A percentile compares a stretch with the other conserved stretches of the same genome.
Conservation (phyloP, 345 rosid species). For the Linum usitatissimum region DNA sequence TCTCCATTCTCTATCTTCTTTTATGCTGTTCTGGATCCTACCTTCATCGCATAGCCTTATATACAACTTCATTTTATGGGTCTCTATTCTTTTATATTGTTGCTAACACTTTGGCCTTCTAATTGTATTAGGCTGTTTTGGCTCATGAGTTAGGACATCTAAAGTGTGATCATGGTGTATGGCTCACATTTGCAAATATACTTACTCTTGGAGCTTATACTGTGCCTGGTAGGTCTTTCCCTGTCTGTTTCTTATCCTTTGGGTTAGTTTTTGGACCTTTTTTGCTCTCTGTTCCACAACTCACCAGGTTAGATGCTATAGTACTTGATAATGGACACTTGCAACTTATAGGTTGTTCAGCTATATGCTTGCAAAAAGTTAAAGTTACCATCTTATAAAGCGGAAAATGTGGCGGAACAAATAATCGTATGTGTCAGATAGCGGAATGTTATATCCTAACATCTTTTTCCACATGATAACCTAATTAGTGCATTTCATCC, state of each 20-base stretch:
- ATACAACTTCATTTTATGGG: neutral
- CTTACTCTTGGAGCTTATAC: constrained; percentile 89
- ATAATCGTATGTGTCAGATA: too few species aligned
- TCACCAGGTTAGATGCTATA: neutral
- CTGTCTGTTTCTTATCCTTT: constrained; percentile 3
- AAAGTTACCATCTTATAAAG: too few species aligned
- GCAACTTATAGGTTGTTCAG: too few species aligned
- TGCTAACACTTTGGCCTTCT: constrained; percentile 13
- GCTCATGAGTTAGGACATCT: constrained; percentile 96
- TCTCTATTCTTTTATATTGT: constrained; percentile 6
- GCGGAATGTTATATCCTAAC: too few species aligned
- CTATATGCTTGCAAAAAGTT: too few species aligned
- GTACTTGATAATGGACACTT: too few species aligned
- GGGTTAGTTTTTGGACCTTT: neutral
- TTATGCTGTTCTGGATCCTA: neutral
- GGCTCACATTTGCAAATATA: constrained; percentile 94
- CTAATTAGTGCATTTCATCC: neutral
- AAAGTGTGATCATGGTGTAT: constrained; percentile 91
- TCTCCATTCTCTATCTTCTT: neutral
- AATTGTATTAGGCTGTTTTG: constrained; percentile 63
- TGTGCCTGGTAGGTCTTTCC: constrained; percentile 62
- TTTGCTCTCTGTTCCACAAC: neutral
- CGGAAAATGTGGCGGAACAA: too few species aligned
- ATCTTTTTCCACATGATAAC: neutral
- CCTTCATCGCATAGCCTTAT: neutral